Evolutionary conservation across 1,139 yeast species (phyloP), one percentile per base, ranked within the genome.

Genomic region (Blastobotrys persicus): DNA sequence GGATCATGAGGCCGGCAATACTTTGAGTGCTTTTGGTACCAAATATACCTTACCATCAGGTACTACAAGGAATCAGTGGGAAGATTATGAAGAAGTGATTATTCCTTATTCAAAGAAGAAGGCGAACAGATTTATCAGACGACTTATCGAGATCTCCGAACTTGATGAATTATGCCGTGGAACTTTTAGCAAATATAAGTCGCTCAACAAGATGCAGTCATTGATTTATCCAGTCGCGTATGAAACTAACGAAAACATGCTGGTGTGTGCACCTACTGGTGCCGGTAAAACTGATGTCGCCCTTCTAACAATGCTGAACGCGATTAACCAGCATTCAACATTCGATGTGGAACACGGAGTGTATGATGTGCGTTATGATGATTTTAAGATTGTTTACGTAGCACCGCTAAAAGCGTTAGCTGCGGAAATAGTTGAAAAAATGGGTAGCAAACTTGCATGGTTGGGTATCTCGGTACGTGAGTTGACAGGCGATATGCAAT

Each of bases 241-340:
- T 64, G 81, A 85, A 49, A 85, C 98, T 4, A 91, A 88, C 66
- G 97, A 91, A 59, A 92, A 94, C 62, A 86, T 94, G 96, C 75
- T 92, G 46, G 91, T 92, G 1, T 92, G 98, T 79, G 99, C 99
- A 0, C 99, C 99, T 2, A 92, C 99, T 0, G 98, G 99, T 75
- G 98, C 98, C 5, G 99, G 99, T 77, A 92, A 92, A 64, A 94
- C 99, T 0, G 98, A 94, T 66, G 96, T 94, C 37, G 99, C 99
- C 0, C 71, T 94, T 60, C 71, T 92, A 38, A 76, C 98, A 0
- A 82, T 92, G 60, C 72, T 94, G 48, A 88, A 85, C 59, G 80
- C 94, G 0, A 84, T 92, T n/a, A 79, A 82, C 40, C 92, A 88
- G 62, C 80, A 75, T 75, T 31, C 85, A 72, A 57, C 55, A 5